Evolutionary conservation across 208 protist species (phyloP).

Genomic region (Leishmania martiniquensis): DNA sequence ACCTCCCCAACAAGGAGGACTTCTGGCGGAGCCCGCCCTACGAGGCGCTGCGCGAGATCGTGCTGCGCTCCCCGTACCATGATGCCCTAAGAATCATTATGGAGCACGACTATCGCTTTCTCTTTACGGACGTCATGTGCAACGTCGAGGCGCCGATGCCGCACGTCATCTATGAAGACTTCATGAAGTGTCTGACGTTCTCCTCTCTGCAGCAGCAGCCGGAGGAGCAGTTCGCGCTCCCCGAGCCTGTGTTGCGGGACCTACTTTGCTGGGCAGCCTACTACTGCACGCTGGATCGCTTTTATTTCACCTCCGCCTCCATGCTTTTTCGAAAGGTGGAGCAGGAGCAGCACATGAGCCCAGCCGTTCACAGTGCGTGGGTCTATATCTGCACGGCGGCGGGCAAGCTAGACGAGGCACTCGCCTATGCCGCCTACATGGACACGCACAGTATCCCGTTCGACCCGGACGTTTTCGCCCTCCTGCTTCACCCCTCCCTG

Average conservation of each 20-base stretch:
- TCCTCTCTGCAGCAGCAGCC: conserved; percentile 71
- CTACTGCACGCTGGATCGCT: conserved; percentile 63
- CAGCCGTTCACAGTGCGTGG: conserved; percentile 64
- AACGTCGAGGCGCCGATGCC: conserved; percentile 75
- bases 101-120: conserved; percentile 77
- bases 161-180: conserved; percentile 89
- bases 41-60: conserved; percentile 60
- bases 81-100: conserved; percentile 69
- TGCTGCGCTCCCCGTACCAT: conserved; percentile 58
- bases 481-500: conserved; percentile 79
- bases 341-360: conserved; percentile 70
- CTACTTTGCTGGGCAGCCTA: conserved; percentile 74
- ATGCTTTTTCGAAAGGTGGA: conserved; percentile 72
- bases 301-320: conserved; percentile 76
- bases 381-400: conserved; percentile 77
- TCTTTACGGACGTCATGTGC: conserved; percentile 58
- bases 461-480: conserved; percentile 67
- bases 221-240: conserved; percentile 84
- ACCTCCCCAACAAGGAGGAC: conserved; percentile 66
- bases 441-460: conserved; percentile 55
- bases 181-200: conserved; percentile 85
- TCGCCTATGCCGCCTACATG: conserved; percentile 60
- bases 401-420: conserved; percentile 50
- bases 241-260: conserved; percentile 38
- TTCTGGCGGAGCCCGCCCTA: conserved; percentile 67